These are phyloP conservation scores for Silene uniflora DNA, from an alignment of 148 eudicot species.

Conservation along the genomic window DNA sequence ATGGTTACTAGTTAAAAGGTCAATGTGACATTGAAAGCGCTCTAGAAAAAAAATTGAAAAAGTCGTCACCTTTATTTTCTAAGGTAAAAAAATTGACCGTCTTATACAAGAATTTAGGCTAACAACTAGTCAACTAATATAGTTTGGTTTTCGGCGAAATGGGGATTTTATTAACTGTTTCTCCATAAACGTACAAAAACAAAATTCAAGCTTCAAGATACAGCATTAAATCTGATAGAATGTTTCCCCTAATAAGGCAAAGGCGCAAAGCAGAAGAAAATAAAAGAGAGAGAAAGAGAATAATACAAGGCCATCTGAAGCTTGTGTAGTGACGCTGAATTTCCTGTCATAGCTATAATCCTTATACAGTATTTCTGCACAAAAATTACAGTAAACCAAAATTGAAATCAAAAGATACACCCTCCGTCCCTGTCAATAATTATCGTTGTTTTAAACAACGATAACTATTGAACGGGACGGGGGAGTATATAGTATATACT, in stretches of 20 bases:
- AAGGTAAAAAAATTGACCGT: too few relatives aligned
- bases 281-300: constrained; percentile 2
- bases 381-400: neutral
- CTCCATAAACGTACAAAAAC: neutral
- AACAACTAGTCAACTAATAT: too few relatives aligned
- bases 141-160: too few relatives aligned
- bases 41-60: too few relatives aligned
- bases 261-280: neutral
- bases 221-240: neutral
- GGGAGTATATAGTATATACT: neutral
- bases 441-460: too few relatives aligned
- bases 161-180: too few relatives aligned
- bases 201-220: constrained; percentile 4
- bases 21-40: too few relatives aligned
- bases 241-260: neutral
- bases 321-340: constrained; percentile 24
- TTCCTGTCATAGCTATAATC: constrained; percentile 28
- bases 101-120: too few relatives aligned
- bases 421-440: too few relatives aligned
- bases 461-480: too few relatives aligned
- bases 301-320: constrained; percentile 30
- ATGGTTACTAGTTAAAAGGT: too few relatives aligned
- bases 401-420: neutral
- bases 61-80: too few relatives aligned
- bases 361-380: constrained; percentile 34